These are phyloP conservation scores for Cercospora canescens DNA, from an alignment of 2,329 filamentous ascomycete genomes.

Conservation along the genomic window DNA sequence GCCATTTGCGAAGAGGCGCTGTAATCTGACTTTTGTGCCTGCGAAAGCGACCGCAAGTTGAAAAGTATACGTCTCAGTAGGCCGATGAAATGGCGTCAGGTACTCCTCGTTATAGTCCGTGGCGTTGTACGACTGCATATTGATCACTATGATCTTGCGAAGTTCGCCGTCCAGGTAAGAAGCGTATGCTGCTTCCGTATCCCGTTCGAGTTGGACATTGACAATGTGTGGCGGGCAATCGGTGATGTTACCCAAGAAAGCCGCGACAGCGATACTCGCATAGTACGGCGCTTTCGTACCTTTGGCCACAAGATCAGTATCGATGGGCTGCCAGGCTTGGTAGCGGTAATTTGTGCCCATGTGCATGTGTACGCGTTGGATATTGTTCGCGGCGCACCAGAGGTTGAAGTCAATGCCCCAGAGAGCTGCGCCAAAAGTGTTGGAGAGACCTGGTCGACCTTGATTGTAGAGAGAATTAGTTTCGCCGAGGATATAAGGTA, in stretches of 20 bases:
- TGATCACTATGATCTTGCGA: conserved; percentile 55
- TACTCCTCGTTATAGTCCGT: conserved; percentile 40
- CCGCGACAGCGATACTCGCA: conserved; percentile 60
- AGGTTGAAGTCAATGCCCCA: conserved; percentile 66
- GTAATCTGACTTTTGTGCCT: conserved; percentile 39
- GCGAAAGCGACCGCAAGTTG: conserved; percentile 35
- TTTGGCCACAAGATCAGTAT: conserved; percentile 49
- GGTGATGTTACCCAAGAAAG: conserved; percentile 51
- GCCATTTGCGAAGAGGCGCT: conserved; percentile 60
- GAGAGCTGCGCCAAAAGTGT: conserved; percentile 65
- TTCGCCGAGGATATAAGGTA: conserved; percentile 61
- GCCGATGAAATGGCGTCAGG: conserved; percentile 44
- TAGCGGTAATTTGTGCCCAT: conserved; percentile 65
- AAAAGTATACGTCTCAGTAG: conserved; percentile 45
- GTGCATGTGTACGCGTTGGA: conserved; percentile 64
- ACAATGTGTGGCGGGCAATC: conserved; percentile 44
- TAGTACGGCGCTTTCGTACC: conserved; percentile 67
- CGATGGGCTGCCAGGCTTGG: conserved; percentile 60
- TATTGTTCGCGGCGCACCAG: conserved; percentile 56
- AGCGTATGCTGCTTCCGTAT: conserved; percentile 56
- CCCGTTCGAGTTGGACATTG: conserved; percentile 46
- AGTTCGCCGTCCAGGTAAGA: conserved; percentile 52
- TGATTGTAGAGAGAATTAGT: conserved; percentile 64
- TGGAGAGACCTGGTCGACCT: conserved; percentile 61
- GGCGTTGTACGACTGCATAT: conserved; percentile 59